phyloP scores from a whole-genome alignment of 257 asterid genomes.

The Ophiorrhiza pumila region DNA sequence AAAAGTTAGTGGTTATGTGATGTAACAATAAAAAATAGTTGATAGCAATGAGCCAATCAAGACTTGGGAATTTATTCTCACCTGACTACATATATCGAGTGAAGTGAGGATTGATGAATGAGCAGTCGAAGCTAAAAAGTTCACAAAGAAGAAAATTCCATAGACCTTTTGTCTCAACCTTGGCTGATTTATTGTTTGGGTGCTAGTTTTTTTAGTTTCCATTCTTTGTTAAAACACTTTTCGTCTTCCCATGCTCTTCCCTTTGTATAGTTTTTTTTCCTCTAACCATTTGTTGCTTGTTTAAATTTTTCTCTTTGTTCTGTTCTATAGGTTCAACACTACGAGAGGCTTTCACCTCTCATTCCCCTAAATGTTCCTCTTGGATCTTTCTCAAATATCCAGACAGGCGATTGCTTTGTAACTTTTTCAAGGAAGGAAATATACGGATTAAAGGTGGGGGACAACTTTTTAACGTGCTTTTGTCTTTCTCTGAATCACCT shows the following conservation, averaged over 20 bases:
- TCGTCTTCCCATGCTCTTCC: neutral
- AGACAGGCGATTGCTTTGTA: constrained; percentile 88
- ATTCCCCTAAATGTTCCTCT: constrained; percentile 68
- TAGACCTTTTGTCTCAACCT: too few relatives aligned
- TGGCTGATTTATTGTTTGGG: too few relatives aligned
- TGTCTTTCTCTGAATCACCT: neutral
- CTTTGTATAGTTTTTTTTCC: neutral
- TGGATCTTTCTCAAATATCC: constrained; percentile 65
- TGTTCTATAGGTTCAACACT: constrained; percentile 61
- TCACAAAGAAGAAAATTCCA: too few relatives aligned
- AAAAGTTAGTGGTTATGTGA: neutral
- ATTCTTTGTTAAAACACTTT: too few relatives aligned
- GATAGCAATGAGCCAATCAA: neutral
- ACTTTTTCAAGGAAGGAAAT: constrained; percentile 78
- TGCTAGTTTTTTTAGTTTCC: too few relatives aligned
- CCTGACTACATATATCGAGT: neutral
- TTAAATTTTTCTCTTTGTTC: constrained; percentile 2
- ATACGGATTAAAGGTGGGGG: constrained; percentile 70
- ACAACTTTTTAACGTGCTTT: neutral
- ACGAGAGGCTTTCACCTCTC: constrained; percentile 97
- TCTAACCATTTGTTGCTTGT: neutral
- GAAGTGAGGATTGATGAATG: neutral
- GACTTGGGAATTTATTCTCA: neutral
- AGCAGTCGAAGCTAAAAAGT: neutral
- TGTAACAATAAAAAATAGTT: neutral